Evolutionary conservation across 768 basidiomycete genomes (phyloP), one percentile per base, ranked within the genome.

Genomic region (Pisolithus tinctorius): DNA sequence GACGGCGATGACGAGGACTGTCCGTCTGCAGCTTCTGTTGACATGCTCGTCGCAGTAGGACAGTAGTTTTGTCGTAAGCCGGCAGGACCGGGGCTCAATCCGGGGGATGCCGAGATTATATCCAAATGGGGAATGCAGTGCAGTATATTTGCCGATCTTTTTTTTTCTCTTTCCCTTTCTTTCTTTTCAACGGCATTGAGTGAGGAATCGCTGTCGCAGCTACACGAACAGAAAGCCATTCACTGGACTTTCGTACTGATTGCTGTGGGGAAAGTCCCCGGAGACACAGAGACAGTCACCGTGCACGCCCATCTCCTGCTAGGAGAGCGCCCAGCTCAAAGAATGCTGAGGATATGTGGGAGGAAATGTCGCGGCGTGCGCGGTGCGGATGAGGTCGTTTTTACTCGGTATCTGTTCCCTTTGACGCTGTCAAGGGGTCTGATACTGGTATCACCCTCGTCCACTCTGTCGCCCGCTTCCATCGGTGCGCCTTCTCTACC

Each of bases 231-330:
- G 79, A 73, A 74, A 77, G 76, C 69, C 58, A 29, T 52, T 53
- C 49, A 50, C 3, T 26, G 41, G 14, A 64, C 72, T 75, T 74
- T 75, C 70, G 55, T 50, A 50, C 56, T 75, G 71, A 55, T 58
- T 58, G 84, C 87, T 88, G 87, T 83, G 87, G 87, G 87, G 86
- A 88, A 89, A 88, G 87, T 88, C 87, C 84, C 87, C 87, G 87
- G 87, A 88, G 87, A 79, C 68, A 77, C 83, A 84, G 86, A 86
- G 81, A 63, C 53, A 34, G 34, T 34, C 34, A 14, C 13, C 5
- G 34, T 34, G 11, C 34, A 60, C 60, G 70, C 76, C 68, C 71
- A 74, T 79, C 72, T 71, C 74, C 74, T 56, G 47, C 60, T 74
- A 59, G 86, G 86, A 86, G 83, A 88, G 76, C 85, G 65, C 72